These are phyloP conservation scores for Striga hermonthica DNA, from an alignment of 305 asterid genomes.

Conservation along the genomic window DNA sequence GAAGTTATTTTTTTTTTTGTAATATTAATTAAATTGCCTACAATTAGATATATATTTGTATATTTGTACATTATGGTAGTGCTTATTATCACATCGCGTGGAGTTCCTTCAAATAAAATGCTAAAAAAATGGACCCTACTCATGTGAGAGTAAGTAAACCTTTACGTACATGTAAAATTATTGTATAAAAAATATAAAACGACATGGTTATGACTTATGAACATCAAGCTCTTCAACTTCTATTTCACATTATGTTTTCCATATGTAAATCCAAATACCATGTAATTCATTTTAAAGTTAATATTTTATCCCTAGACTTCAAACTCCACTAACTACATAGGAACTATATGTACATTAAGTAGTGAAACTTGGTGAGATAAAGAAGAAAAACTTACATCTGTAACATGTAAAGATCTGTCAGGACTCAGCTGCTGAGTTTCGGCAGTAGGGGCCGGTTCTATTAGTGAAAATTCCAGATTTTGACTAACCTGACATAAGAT, in stretches of 20 bases:
- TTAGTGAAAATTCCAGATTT: slow-evolving; percentile 43
- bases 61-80: no score
- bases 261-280: not conserved
- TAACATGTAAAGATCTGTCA: slow-evolving; percentile 40
- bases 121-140: no score
- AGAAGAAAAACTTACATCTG: slow-evolving; percentile 49
- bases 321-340: not conserved
- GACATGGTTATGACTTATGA: not conserved
- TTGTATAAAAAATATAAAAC: no score
- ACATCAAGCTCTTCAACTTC: not conserved
- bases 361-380: slow-evolving; percentile 15
- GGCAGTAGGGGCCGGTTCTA: slow-evolving; percentile 42
- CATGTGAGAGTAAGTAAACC: no score
- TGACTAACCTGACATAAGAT: slow-evolving; percentile 48
- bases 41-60: no score
- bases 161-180: no score
- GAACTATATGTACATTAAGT: not conserved
- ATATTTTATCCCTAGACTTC: not conserved
- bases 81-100: no score
- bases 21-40: no score
- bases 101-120: no score
- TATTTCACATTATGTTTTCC: not conserved
- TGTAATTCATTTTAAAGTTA: not conserved
- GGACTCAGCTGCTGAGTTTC: slow-evolving; percentile 43
- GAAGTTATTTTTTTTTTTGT: no score